A percentile compares a stretch with the other conserved stretches of the same genome.
Conservation (phyloP, 1,139 yeast species). For the Meyerozyma athensensis region DNA sequence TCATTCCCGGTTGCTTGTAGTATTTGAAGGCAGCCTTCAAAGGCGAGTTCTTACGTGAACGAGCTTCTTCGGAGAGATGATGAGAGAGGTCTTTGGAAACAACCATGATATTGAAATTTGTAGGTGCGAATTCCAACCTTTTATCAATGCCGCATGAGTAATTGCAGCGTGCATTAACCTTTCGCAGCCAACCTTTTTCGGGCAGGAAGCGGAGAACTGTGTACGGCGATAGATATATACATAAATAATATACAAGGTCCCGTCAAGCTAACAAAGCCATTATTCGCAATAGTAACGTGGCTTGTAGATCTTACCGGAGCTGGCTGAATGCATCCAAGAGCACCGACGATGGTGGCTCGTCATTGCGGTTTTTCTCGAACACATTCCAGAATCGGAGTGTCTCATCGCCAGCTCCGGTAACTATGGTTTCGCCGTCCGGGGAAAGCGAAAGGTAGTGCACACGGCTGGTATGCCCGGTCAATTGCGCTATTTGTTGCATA, state of each 20-base stretch:
- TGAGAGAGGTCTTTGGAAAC: slow-evolving; percentile 66
- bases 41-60: slow-evolving; percentile 70
- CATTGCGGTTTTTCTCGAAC: slow-evolving; percentile 67
- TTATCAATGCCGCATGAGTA: background rate
- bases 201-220: background rate
- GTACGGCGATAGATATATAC: background rate
- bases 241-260: background rate
- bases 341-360: slow-evolving; percentile 56
- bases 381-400: slow-evolving; percentile 92
- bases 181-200: background rate
- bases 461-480: slow-evolving; percentile 92
- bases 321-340: slow-evolving; percentile 77
- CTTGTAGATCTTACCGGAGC: slow-evolving; percentile 55
- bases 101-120: background rate
- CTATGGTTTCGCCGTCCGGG: slow-evolving; percentile 98
- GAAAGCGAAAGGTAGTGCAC: slow-evolving; percentile 85
- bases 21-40: slow-evolving; percentile 81
- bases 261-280: no score
- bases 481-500: slow-evolving; percentile 88
- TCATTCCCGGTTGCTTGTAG: slow-evolving; percentile 66
- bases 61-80: slow-evolving; percentile 74
- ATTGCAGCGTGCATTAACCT: background rate
- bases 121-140: background rate
- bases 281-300: no score
- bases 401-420: slow-evolving; percentile 98